A percentile compares a stretch with the other conserved stretches of the same genome.
phyloP scores from a whole-genome alignment of 768 basidiomycete species.

The Cyclocybe aegerita region DNA sequence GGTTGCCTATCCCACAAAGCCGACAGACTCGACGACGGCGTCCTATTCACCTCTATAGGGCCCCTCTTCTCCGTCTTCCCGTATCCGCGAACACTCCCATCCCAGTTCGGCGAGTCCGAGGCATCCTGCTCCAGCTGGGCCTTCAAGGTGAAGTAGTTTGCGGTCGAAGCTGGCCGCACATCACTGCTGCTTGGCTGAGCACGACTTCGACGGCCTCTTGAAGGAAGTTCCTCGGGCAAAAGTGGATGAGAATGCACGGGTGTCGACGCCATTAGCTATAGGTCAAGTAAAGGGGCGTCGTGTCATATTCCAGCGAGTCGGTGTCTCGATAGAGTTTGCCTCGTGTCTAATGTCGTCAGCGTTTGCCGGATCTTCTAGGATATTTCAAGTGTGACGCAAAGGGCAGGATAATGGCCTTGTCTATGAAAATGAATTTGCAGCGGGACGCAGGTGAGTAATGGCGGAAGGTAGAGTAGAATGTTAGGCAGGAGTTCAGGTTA shows the following conservation, averaged over 20 bases:
- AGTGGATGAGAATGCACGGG: constrained; percentile 76
- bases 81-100: constrained; percentile 58
- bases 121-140: constrained; percentile 52
- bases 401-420: too few relatives aligned
- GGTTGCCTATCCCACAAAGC: constrained; percentile 36
- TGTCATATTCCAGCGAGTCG: background rate
- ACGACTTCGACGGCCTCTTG: constrained; percentile 50
- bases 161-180: constrained; percentile 27
- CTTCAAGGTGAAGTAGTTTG: constrained; percentile 64
- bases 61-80: constrained; percentile 38
- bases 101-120: constrained; percentile 33
- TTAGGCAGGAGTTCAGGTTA: too few relatives aligned
- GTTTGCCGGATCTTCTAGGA: too few relatives aligned
- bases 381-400: too few relatives aligned
- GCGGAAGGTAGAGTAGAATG: too few relatives aligned
- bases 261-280: constrained; percentile 32
- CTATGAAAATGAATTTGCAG: too few relatives aligned
- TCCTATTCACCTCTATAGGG: constrained; percentile 17
- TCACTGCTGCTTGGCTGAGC: constrained; percentile 18
- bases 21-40: constrained; percentile 33
- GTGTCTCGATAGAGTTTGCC: background rate
- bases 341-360: background rate
- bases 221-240: constrained; percentile 51
- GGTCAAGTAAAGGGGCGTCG: background rate
- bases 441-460: too few relatives aligned